Evolutionary conservation across 305 asterid species (phyloP), one percentile per base, ranked within the genome.

Genomic region (Ruellia speciosa): DNA sequence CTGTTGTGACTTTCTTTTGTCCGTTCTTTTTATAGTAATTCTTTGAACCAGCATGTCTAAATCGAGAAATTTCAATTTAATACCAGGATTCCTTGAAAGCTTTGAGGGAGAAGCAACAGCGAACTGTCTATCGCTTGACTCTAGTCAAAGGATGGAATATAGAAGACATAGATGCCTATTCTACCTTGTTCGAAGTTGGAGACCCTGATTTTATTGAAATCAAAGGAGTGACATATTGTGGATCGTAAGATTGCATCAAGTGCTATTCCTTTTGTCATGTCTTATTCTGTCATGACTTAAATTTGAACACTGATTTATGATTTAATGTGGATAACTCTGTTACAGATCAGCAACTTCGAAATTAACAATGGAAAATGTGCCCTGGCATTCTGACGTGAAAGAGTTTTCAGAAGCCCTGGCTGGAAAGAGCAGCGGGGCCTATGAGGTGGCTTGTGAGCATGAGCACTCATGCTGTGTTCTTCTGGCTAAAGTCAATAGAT

Each of bases 171-270:
- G 98, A 90, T 67, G 95, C 96, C 50, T 88, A 88, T 76, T 88
- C 77, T 28, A 73, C 54, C 75, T 84, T 92, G 16, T 88, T 92
- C 63, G 74, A 78, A 59, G 58, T 81, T 31, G 96, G 96, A 39
- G 72, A 64, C 65, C 98, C 96, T 0, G 95, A 92, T 81, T 88
- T 92, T 70, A 65, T 92, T 52, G 96, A 92, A 78, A 92, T 92
- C 60, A 88, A 92, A 79, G 96, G 98, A 60, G 98, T 88, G 52
- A 88, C 98, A n/a, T 90, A 88, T 64, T 88, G 98, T 79, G 98
- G 98, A 83, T 74, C 95, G 96, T 86, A 79, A 77, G 94, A 70
- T 62, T 59, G 6, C 59, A 59, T 57, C 19, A 15, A 15, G 20
- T 62, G 2, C 34, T 54, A 15, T 47, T 46, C 17, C 28, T 16